Evolutionary conservation across 1,284 basidiomycete species (phyloP), one percentile per base, ranked within the genome.

Genomic region (Heterobasidion occidentale): DNA sequence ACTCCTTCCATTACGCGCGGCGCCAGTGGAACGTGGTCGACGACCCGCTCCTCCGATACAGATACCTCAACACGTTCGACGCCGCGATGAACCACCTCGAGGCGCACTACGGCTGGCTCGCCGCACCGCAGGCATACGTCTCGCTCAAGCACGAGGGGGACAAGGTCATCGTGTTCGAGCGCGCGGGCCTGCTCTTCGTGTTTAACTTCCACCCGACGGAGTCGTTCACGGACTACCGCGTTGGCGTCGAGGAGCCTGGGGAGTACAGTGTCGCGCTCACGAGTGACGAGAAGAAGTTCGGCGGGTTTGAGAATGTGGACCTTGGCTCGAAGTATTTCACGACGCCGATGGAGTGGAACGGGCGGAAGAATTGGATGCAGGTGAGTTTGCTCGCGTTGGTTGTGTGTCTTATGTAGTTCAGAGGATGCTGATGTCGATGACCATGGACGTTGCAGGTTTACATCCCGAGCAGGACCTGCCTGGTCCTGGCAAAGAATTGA

Each of bases 21-120:
- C 84, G 96, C 17, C 96, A 98, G 67, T 99, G 94, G 88, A 96
- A 96, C 70, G 77, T 98, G 20, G 86, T 93, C 51, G 95, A 98
- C 66, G 94, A 98, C 67, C 64, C 67, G 0, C 62, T 93, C 33
- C 76, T 98, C 56, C 86, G 96, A 12, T 99, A 99, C 78, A 86
- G 77, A 71, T 98, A 94, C 70, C 79, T 99, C 53, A 92, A 97
- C 73, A 84, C 88, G 62, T 99, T 98, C 65, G 96, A 99, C 71
- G 77, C 78, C 52, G 91, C 83, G n/a, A 98, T 98, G 93, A 97
- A 99, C 74, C 76, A 81, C 60, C 69, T 87, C 35, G 96, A 96
- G 62, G 81, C 76, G 27, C 76, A 85, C 65, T 90, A 88, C 71
- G 77, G 83, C 51, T 99, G 96, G 95, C 80, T 99, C 35, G 81